Conservation (phyloP, 2,329 filamentous ascomycete species). For the Venturia oleaginea region DNA sequence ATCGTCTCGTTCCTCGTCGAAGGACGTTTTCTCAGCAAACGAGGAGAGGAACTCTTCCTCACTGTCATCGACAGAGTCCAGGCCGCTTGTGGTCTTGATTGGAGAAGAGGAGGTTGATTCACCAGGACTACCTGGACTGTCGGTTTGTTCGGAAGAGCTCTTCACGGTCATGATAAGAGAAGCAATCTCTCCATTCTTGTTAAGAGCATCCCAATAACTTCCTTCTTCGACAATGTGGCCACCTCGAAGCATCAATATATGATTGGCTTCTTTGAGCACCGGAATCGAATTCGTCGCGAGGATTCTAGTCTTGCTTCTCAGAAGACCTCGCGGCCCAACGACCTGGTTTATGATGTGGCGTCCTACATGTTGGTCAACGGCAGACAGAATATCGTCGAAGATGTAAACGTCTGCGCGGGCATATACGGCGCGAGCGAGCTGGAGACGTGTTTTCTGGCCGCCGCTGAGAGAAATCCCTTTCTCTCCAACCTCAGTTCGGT, state of each 20-base stretch:
- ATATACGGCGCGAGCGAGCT: constrained; percentile 13
- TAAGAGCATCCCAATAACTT: constrained; percentile 74
- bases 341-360: constrained; percentile 85
- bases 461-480: constrained; percentile 15
- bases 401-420: constrained; percentile 8
- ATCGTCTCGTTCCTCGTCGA: constrained; percentile 49
- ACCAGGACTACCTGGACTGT: not conserved
- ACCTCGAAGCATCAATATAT: constrained; percentile 69
- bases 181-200: constrained; percentile 75
- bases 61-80: constrained; percentile 29
- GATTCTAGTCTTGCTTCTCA: constrained; percentile 72
- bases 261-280: constrained; percentile 73
- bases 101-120: constrained; percentile 4
- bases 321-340: constrained; percentile 66
- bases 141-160: constrained; percentile 25
- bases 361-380: constrained; percentile 46
- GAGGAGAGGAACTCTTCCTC: constrained; percentile 6
- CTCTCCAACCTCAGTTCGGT: constrained; percentile 13
- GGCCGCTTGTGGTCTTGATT: constrained; percentile 17
- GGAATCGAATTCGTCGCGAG: constrained; percentile 84
- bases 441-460: constrained; percentile 14
- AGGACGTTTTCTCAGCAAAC: constrained; percentile 36
- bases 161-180: constrained; percentile 66
- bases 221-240: constrained; percentile 72
- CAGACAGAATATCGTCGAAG: constrained; percentile 14